Evolutionary conservation across 1,139 yeast genomes (phyloP).

Genomic region (Tardiomyces depauwii): DNA sequence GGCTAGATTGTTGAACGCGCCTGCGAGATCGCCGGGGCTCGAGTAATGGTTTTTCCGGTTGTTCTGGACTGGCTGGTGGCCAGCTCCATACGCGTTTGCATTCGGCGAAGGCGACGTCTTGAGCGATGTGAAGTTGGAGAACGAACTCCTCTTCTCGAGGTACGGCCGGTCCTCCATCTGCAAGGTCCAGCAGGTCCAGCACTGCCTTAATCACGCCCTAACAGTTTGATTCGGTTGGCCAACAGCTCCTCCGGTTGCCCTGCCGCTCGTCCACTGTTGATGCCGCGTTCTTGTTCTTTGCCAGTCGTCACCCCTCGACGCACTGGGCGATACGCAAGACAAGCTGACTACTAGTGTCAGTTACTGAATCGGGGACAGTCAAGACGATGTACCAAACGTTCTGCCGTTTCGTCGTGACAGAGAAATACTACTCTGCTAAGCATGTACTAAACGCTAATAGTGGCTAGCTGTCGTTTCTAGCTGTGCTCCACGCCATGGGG

Average conservation of each 20-base stretch:
- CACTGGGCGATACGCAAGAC: background rate
- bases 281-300: background rate
- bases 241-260: no score
- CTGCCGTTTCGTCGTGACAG: no score
- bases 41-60: no score
- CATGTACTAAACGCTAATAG: no score
- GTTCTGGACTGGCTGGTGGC: background rate
- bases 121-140: conserved; percentile 13
- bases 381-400: no score
- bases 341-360: background rate
- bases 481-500: no score
- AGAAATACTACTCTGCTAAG: no score
- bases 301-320: background rate
- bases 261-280: no score
- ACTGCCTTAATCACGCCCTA: background rate
- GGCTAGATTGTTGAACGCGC: background rate
- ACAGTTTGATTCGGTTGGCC: no score
- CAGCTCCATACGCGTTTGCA: background rate
- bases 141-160: conserved; percentile 16
- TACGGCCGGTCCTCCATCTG: conserved; percentile 6
- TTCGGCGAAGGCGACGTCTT: conserved; percentile 2
- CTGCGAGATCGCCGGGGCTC: background rate
- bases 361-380: no score
- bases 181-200: no score
- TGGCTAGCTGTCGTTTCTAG: no score